Evolutionary conservation across 1,284 basidiomycete genomes (phyloP).

Genomic region (Boletellus deceptivus): DNA sequence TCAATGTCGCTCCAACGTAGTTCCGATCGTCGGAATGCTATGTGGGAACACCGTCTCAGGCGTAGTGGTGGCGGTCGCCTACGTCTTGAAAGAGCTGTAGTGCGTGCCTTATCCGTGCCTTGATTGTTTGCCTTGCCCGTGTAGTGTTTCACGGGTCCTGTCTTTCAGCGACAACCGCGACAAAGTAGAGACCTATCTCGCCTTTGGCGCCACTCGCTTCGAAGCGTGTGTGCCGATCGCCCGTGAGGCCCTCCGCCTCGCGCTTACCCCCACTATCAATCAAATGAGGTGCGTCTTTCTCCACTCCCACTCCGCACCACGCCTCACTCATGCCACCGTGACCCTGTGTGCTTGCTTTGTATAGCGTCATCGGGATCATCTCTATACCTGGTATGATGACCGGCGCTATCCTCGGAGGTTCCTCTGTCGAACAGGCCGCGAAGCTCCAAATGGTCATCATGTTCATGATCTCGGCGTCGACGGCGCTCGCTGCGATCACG

Average conservation of each 20-base stretch:
- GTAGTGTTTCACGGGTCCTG: neutral
- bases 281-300: conserved; percentile 67
- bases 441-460: conserved; percentile 87
- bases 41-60: conserved; percentile 78
- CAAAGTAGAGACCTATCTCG: conserved; percentile 80
- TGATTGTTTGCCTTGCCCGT: neutral
- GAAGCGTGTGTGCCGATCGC: conserved; percentile 80
- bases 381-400: conserved; percentile 82
- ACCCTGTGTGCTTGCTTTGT: neutral
- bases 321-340: neutral
- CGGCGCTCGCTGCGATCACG: conserved; percentile 64
- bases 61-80: conserved; percentile 66
- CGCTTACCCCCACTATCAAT: conserved; percentile 78
- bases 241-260: conserved; percentile 72
- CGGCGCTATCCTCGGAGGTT: conserved; percentile 82
- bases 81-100: conserved; percentile 65
- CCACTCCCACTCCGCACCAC: neutral
- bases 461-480: conserved; percentile 84
- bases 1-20: conserved; percentile 36
- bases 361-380: conserved; percentile 78
- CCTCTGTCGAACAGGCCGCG: conserved; percentile 80
- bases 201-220: conserved; percentile 76
- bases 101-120: conserved; percentile 34
- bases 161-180: conserved; percentile 69
- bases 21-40: conserved; percentile 86